Conservation (phyloP, 805 yeast species). For the Gaillardinia entomophila region DNA sequence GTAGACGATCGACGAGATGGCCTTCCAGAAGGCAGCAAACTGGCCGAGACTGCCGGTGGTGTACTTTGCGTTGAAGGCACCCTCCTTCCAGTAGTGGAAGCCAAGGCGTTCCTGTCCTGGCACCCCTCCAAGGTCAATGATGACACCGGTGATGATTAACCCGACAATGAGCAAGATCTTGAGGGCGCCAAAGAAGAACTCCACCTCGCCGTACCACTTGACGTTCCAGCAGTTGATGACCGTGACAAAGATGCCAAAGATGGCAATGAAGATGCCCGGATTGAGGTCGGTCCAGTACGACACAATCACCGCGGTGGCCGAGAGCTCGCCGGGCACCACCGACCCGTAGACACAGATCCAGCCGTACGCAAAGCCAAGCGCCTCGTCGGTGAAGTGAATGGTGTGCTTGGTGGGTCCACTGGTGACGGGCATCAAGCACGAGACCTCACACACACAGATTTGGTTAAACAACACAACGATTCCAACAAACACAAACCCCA, state of each 20-base stretch:
- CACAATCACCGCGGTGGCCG: constrained; percentile 41
- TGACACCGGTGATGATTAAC: constrained; percentile 1
- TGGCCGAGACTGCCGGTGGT: constrained; percentile 13
- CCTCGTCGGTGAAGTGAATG: constrained; percentile 36
- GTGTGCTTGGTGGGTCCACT: constrained; percentile 30
- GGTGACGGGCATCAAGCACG: constrained; percentile 33
- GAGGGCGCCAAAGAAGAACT: constrained; percentile 3
- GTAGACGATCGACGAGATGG: constrained; percentile 34
- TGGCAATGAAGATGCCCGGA: constrained; percentile 41
- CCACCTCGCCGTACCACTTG: constrained; percentile 3
- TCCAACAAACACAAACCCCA: constrained; percentile 47
- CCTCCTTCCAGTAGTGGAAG: constrained; percentile 37
- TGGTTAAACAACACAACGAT: constrained; percentile 32
- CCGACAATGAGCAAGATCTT: constrained; percentile 2
- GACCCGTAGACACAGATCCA: constrained; percentile 33
- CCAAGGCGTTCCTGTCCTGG: constrained; percentile 17
- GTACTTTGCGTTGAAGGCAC: constrained; percentile 26
- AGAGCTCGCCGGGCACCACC: constrained; percentile 35
- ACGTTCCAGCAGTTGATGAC: constrained; percentile 27
- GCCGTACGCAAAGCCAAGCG: constrained; percentile 43
- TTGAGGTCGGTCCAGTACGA: constrained; percentile 40
- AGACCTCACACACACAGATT: constrained; percentile 33
- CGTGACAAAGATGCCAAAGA: constrained; percentile 31
- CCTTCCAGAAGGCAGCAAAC: constrained; percentile 24
- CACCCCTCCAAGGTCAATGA: constrained; percentile 6